Conservation (phyloP, 2,329 filamentous ascomycete species). For the Ophiostoma australiae region DNA sequence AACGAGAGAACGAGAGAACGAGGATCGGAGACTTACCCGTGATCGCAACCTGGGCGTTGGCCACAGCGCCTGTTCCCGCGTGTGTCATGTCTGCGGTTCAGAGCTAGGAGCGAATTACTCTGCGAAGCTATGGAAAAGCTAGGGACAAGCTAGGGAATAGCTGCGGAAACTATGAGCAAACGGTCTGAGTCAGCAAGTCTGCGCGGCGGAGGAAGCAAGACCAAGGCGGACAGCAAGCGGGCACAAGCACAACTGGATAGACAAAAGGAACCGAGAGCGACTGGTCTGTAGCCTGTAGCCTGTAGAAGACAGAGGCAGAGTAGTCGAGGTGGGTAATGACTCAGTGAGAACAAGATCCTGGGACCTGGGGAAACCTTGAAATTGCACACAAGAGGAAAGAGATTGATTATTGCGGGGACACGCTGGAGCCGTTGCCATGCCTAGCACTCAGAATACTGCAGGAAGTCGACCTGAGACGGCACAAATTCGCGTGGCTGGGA, state of each 20-base stretch:
- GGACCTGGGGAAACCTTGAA: slow-evolving; percentile 1
- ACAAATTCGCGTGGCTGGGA: slow-evolving; percentile 11
- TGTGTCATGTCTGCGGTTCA: not conserved
- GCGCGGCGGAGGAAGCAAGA: not conserved
- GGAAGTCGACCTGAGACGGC: not conserved
- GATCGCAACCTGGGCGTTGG: slow-evolving; percentile 15
- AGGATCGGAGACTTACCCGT: slow-evolving; percentile 21
- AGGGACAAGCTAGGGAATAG: not conserved
- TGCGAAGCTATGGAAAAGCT: not conserved
- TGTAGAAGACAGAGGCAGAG: not conserved
- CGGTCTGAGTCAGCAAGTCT: slow-evolving; percentile 1
- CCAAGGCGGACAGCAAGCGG: not conserved
- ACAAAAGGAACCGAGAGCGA: not conserved
- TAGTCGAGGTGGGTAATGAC: not conserved
- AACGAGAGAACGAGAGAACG: not conserved
- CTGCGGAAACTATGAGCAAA: not conserved
- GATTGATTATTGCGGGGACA: slow-evolving; percentile 2
- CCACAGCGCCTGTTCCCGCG: not conserved
- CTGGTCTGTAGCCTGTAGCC: not conserved
- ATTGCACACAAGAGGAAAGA: not conserved
- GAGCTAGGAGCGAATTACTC: not conserved
- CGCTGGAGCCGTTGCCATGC: not conserved
- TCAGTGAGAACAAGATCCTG: not conserved
- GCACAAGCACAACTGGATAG: too few relatives aligned
- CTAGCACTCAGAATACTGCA: not conserved